phyloP scores from a whole-genome alignment of 805 yeast species.

The Candida ascalaphidarum region DNA sequence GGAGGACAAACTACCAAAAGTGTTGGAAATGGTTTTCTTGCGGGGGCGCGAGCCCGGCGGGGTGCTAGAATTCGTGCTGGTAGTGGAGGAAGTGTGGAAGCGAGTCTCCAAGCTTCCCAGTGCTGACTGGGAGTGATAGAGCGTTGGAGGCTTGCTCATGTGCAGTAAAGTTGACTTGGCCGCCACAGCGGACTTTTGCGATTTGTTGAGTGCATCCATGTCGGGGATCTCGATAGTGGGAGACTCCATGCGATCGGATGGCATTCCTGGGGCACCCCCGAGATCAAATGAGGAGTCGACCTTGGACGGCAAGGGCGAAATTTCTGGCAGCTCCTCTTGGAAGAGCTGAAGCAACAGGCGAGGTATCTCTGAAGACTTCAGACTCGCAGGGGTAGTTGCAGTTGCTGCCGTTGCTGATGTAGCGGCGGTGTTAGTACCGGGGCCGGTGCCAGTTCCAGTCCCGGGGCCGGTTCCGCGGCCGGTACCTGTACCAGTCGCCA shows the following conservation, averaged over 20 bases:
- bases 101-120: slow-evolving; percentile 29
- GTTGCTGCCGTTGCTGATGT: too few relatives aligned
- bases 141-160: slow-evolving; percentile 34
- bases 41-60: slow-evolving; percentile 25
- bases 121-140: slow-evolving; percentile 36
- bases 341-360: slow-evolving; percentile 8
- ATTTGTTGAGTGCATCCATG: slow-evolving; percentile 37
- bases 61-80: too few relatives aligned
- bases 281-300: neutral
- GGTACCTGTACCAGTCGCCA: too few relatives aligned
- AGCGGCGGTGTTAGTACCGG: too few relatives aligned
- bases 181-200: too few relatives aligned
- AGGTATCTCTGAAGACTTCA: too few relatives aligned
- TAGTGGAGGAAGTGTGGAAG: slow-evolving; percentile 11
- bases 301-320: too few relatives aligned
- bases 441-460: too few relatives aligned
- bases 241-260: slow-evolving; percentile 32
- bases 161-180: too few relatives aligned
- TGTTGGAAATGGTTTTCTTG: slow-evolving; percentile 30
- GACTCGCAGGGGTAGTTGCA: too few relatives aligned
- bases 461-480: too few relatives aligned
- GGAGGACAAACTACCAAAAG: slow-evolving; percentile 22
- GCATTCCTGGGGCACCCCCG: too few relatives aligned
- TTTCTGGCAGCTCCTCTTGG: slow-evolving; percentile 4
- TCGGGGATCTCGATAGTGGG: slow-evolving; percentile 68